phyloP scores from a whole-genome alignment of 2,329 filamentous ascomycete species.

The Aspergillus sp. region DNA sequence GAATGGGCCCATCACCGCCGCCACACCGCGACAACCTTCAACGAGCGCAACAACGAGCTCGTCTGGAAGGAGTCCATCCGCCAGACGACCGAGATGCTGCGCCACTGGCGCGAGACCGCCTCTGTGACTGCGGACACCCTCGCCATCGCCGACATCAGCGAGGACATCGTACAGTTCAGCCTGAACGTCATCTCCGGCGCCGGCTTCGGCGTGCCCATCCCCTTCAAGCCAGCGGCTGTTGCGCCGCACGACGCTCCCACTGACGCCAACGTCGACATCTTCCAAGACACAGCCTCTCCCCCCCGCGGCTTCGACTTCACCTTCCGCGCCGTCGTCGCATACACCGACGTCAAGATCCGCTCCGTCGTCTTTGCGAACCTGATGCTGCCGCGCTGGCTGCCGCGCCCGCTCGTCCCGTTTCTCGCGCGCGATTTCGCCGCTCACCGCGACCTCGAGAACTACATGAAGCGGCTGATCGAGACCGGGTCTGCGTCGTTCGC shows the following conservation, averaged over 20 bases:
- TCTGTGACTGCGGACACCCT: background rate
- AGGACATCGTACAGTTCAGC: conserved; percentile 34
- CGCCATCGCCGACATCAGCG: conserved; percentile 19
- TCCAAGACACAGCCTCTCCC: conserved; percentile 14
- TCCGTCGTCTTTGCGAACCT: conserved; percentile 16
- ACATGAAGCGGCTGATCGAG: conserved; percentile 13
- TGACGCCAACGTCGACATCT: conserved; percentile 19
- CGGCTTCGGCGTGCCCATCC: conserved; percentile 32
- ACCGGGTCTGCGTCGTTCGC: conserved; percentile 4
- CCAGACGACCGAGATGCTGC: conserved; percentile 33
- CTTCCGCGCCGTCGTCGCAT: conserved; percentile 24
- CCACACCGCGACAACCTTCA: conserved; percentile 44
- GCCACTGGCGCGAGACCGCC: conserved; percentile 14
- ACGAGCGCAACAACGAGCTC: conserved; percentile 40
- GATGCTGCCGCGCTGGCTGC: conserved; percentile 20
- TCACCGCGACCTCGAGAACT: conserved; percentile 22
- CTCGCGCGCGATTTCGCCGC: conserved; percentile 31
- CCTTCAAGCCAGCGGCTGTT: conserved; percentile 15
- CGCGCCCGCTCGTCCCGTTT: conserved; percentile 20
- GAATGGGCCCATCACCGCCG: conserved; percentile 46
- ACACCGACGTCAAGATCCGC: conserved; percentile 16
- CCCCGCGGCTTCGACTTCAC: conserved; percentile 21
- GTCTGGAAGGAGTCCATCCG: conserved; percentile 40
- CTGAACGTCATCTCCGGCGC: conserved; percentile 38
- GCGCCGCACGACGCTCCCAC: conserved; percentile 13